Base-by-base conservation (phyloP, 441 rosid genomes). In the Arabidopsis lyrata region DNA sequence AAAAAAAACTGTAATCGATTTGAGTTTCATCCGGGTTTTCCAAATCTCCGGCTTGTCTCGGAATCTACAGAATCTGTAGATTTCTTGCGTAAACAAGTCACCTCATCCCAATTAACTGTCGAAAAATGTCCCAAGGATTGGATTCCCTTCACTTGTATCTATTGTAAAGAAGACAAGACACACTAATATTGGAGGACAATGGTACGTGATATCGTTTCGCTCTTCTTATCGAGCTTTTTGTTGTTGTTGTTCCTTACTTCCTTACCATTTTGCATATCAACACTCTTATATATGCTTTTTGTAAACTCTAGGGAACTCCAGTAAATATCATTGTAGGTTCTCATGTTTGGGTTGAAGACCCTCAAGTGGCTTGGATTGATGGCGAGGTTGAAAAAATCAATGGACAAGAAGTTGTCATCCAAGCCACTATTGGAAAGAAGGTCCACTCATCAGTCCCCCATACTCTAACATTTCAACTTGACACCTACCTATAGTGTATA, bases 311-410 rank as follows among this genome's bases (percentile, higher is more conserved):
- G 98, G 97, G 87, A 78, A 88, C 95, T 79, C 82, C 88, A 3
- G 97, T 89, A 54, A 95, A 90, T 68, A 92, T 95, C 63, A 90
- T 84, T 69, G 98, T 88, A 3, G 95, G 95, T 76, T 95, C 98
- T 77, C 86, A 92, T 32, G 92, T 92, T 76, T 95, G 98, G 99
- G 86, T 80, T 16, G 99, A 95, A 81, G 96, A 95, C 79, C 65
- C 85, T 12, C 92, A 83, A 0, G 41, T 62, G 48, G 90, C 98
- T 76, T 95, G 99, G 98, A 66, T 89, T 70, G 95, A 89, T 78
- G 99, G 98, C 41, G 73, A 72, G 69, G 96, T 95, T 61, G 63
- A 71, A 53, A 92, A 89, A 78, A 88, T 95, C 70, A 83, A 68
- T 38, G 97, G 93, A 34, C 20, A 85, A 49, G 80, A 92, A 73